Evolutionary conservation across 2,329 filamentous ascomycete genomes (phyloP).

Genomic region (Fusarium dlaminii): DNA sequence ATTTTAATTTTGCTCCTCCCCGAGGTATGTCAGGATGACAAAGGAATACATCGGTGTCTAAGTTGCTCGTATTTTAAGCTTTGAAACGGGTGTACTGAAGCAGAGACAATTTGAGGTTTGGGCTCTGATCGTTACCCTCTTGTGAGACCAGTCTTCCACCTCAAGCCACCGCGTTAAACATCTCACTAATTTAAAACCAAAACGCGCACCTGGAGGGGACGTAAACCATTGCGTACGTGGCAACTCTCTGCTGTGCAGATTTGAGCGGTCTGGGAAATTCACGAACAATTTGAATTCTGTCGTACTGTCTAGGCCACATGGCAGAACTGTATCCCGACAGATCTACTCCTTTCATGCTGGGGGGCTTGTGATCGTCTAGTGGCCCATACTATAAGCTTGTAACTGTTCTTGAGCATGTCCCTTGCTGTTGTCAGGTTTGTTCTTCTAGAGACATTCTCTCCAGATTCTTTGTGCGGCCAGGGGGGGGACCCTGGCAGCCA

Average conservation of each 20-base stretch:
- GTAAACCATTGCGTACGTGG: neutral
- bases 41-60: neutral
- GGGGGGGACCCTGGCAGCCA: neutral
- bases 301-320: neutral
- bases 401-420: constrained; percentile 1
- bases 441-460: constrained; percentile 31
- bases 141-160: neutral
- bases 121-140: neutral
- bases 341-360: neutral
- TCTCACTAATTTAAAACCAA: neutral
- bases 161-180: neutral
- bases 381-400: constrained; percentile 23
- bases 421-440: constrained; percentile 14
- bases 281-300: neutral
- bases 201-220: neutral
- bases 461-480: constrained; percentile 16
- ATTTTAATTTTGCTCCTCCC: neutral
- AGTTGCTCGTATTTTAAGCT: neutral
- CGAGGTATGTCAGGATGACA: neutral
- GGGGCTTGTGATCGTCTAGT: neutral
- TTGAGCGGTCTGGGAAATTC: neutral
- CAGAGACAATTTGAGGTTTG: neutral
- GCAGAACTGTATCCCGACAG: neutral
- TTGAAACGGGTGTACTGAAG: neutral
- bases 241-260: neutral